Percentiles rank a stretch among this genome's conserved stretches.
These are phyloP conservation scores for Butyriboletus loyo DNA, from an alignment of 768 basidiomycete species.

Conservation along the genomic window DNA sequence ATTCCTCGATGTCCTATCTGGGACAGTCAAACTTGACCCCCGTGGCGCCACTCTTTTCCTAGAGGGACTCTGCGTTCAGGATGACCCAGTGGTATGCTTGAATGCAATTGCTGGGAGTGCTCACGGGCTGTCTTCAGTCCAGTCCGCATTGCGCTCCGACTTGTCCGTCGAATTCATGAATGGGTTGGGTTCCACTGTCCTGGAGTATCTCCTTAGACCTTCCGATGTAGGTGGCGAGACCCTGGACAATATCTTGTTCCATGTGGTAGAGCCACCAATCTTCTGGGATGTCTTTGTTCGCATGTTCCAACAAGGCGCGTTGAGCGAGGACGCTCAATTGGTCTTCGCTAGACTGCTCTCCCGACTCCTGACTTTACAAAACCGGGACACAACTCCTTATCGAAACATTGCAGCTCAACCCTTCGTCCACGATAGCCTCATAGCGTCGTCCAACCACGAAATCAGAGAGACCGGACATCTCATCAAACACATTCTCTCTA, in stretches of 20 bases:
- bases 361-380: too few relatives aligned
- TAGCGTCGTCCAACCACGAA: slow-evolving; percentile 22
- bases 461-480: slow-evolving; percentile 35
- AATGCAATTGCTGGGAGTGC: slow-evolving; percentile 34
- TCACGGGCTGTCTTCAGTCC: too few relatives aligned
- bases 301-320: slow-evolving; percentile 31
- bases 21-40: slow-evolving; percentile 24
- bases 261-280: slow-evolving; percentile 47
- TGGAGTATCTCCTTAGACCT: too few relatives aligned
- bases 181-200: too few relatives aligned
- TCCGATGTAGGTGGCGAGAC: slow-evolving; percentile 42
- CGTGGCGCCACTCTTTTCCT: slow-evolving; percentile 36
- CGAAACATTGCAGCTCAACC: slow-evolving; percentile 34
- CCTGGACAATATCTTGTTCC: slow-evolving; percentile 36
- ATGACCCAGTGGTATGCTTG: too few relatives aligned
- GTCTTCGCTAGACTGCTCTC: slow-evolving; percentile 48
- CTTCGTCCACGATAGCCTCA: slow-evolving; percentile 23
- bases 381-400: too few relatives aligned
- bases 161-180: too few relatives aligned
- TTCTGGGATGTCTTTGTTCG: slow-evolving; percentile 42
- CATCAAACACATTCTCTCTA: slow-evolving; percentile 39
- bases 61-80: slow-evolving; percentile 44
- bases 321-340: slow-evolving; percentile 35
- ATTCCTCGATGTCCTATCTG: slow-evolving; percentile 33
- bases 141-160: too few relatives aligned